Conservation (phyloP, 495 filamentous ascomycete species). For the Glonium stellatum region DNA sequence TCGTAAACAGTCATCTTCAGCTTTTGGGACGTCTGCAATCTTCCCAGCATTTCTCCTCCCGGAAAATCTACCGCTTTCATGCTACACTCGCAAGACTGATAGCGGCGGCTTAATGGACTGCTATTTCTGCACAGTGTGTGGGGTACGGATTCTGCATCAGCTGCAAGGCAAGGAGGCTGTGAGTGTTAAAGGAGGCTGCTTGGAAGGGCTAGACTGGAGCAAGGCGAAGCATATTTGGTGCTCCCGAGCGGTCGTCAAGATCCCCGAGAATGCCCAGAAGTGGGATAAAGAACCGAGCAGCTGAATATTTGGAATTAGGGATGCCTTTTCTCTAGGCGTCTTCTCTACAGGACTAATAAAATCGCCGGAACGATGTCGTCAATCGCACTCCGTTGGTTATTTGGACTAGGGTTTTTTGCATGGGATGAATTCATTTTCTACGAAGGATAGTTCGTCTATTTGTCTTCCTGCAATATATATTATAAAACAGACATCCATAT, state of each 20-base stretch:
- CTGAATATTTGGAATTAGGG: not conserved
- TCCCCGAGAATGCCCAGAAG: conserved; percentile 15
- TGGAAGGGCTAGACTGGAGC: conserved; percentile 19
- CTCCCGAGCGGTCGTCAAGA: conserved; percentile 11
- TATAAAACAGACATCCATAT: too few relatives aligned
- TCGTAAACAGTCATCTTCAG: conserved; percentile 55
- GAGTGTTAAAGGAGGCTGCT: conserved; percentile 17
- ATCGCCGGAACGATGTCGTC: not conserved
- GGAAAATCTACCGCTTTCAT: not conserved
- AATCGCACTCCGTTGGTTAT: not conserved
- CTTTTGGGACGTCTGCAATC: conserved; percentile 60
- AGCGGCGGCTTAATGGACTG: conserved; percentile 11
- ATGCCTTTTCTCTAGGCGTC: not conserved
- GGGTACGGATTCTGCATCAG: conserved; percentile 10
- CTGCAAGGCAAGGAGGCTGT: conserved; percentile 5
- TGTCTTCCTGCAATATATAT: too few relatives aligned
- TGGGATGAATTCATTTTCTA: not conserved
- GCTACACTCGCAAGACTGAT: conserved; percentile 9
- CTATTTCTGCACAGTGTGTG: conserved; percentile 20
- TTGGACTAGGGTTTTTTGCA: not conserved
- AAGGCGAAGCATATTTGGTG: conserved; percentile 14
- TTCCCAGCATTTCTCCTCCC: conserved; percentile 42
- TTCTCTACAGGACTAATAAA: not conserved
- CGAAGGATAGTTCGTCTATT: too few relatives aligned
- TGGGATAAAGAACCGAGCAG: conserved; percentile 3